These are phyloP conservation scores for Mortierella sp. DNA, from an alignment of 371 early-diverging fungal genomes.

Conservation along the genomic window DNA sequence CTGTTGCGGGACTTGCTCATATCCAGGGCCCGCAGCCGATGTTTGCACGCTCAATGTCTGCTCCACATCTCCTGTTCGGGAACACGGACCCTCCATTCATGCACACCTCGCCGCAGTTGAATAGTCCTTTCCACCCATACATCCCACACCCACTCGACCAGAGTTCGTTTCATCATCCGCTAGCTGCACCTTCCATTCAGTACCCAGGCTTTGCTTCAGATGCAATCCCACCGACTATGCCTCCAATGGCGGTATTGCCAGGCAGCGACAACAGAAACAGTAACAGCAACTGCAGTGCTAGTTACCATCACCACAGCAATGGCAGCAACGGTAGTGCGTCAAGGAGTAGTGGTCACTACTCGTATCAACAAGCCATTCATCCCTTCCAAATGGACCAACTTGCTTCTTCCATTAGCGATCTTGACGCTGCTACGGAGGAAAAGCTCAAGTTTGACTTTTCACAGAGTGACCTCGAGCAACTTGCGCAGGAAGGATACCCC, in stretches of 20 bases:
- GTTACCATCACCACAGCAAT: background rate
- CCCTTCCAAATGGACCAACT: constrained; percentile 39
- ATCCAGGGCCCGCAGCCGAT: too few species aligned
- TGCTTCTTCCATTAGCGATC: constrained; percentile 25
- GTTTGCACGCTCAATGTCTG: constrained; percentile 29
- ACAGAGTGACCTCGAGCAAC: too few species aligned
- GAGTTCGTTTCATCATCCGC: constrained; percentile 2
- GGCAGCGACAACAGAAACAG: constrained; percentile 1
- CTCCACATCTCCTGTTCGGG: constrained; percentile 26
- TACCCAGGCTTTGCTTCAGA: background rate
- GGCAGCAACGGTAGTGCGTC: too few species aligned
- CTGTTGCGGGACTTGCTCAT: background rate
- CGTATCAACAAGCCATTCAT: constrained; percentile 9
- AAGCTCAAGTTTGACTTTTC: constrained; percentile 11
- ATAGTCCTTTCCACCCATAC: constrained; percentile 7
- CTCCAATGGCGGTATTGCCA: background rate
- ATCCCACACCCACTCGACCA: constrained; percentile 9
- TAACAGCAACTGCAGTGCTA: background rate
- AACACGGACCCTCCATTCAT: background rate
- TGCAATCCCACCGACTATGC: background rate
- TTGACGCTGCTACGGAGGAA: constrained; percentile 24
- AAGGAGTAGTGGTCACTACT: too few species aligned
- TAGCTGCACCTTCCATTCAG: background rate
- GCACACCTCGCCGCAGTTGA: background rate
- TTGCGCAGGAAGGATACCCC: background rate